Conservation (phyloP, 108 stramenopile species). For the Cyclotella cryptica region DNA sequence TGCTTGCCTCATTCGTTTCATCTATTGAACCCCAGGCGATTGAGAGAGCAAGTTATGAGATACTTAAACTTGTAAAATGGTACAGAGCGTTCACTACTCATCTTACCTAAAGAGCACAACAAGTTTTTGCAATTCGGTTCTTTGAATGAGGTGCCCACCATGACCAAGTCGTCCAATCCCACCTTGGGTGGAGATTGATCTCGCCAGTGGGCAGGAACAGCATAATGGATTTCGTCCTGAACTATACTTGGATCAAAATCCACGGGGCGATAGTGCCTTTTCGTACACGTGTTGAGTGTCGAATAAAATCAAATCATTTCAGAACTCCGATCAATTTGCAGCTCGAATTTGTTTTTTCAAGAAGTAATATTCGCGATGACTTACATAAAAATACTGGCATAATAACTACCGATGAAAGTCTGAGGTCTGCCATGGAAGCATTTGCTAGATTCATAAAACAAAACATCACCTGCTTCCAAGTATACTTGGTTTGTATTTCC, state of each 20-base stretch:
- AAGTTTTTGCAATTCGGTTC: constrained; percentile 59
- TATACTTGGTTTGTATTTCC: constrained; percentile 60
- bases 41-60: too few relatives aligned
- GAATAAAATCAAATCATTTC: not conserved
- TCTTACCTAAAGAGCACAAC: constrained; percentile 41
- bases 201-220: constrained; percentile 48
- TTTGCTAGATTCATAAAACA: constrained; percentile 74
- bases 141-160: constrained; percentile 48
- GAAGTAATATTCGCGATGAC: not conserved
- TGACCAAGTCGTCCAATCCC: constrained; percentile 42
- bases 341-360: not conserved
- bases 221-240: constrained; percentile 27
- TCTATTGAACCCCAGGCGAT: not conserved
- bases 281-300: not conserved
- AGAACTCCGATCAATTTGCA: too few relatives aligned
- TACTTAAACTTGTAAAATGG: too few relatives aligned
- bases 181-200: constrained; percentile 10
- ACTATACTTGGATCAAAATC: not conserved
- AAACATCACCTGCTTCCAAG: constrained; percentile 64
- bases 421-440: constrained; percentile 71
- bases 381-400: constrained; percentile 59
- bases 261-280: constrained; percentile 25
- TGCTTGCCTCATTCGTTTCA: constrained; percentile 28
- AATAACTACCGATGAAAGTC: constrained; percentile 52
- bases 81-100: not conserved